Percentiles rank a stretch among this genome's conserved stretches.
These are phyloP conservation scores for Eucalyptus camaldulensis DNA, from an alignment of 345 rosid genomes.

Conservation along the genomic window DNA sequence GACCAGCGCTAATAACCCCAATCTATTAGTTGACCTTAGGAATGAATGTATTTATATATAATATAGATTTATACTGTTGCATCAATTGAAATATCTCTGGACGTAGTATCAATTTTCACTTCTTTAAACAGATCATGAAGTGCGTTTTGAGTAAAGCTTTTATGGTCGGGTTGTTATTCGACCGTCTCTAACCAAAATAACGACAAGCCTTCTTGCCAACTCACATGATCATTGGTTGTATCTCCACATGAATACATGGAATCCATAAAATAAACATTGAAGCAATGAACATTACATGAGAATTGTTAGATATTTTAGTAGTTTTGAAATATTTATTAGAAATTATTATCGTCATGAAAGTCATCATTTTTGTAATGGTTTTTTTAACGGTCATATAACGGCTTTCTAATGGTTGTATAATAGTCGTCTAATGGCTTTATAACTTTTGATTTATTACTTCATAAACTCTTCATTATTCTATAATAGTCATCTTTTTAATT, in stretches of 20 bases:
- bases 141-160: background rate
- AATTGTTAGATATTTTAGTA: background rate
- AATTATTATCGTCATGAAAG: no score
- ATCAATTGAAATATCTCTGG: background rate
- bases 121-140: no score
- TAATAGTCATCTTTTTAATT: no score
- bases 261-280: background rate
- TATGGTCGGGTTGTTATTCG: background rate
- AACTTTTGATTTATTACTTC: no score
- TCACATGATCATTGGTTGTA: background rate
- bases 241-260: background rate
- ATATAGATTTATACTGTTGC: no score
- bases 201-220: background rate
- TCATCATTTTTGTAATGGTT: no score
- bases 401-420: no score
- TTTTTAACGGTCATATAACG: no score
- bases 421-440: no score
- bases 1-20: background rate
- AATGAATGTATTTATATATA: background rate
- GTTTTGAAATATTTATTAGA: no score
- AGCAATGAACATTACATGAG: background rate
- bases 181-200: background rate
- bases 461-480: no score
- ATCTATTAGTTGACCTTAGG: background rate
- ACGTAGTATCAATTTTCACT: background rate